A percentile compares a stretch with the other conserved stretches of the same genome.
Conservation (phyloP, 495 filamentous ascomycete species). For the Penicillium mononematosum region DNA sequence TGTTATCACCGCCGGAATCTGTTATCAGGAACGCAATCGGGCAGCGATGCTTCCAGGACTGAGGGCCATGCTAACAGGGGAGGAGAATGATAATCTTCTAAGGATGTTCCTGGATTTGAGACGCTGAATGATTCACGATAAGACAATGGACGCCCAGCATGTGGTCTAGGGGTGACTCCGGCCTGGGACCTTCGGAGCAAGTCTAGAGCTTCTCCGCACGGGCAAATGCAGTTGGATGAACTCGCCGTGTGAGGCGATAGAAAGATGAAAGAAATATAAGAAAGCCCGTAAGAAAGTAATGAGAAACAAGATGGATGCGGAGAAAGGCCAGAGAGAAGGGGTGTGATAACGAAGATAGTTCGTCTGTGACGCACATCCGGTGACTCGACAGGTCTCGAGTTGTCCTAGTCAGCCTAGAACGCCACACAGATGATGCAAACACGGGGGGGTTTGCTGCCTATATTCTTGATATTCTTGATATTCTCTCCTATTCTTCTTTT, state of each 20-base stretch:
- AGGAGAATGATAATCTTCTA: constrained; percentile 5
- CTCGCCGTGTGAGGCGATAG: background rate
- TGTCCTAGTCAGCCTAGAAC: constrained; percentile 1
- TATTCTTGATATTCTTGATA: too few relatives aligned
- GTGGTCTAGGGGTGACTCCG: constrained; percentile 18
- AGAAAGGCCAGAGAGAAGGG: constrained; percentile 13
- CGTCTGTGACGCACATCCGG: constrained; percentile 34
- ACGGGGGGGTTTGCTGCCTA: background rate
- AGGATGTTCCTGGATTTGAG: constrained; percentile 10
- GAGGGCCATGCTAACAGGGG: constrained; percentile 45
- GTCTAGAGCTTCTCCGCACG: constrained; percentile 48
- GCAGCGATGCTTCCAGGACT: constrained; percentile 28
- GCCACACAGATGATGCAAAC: constrained; percentile 6
- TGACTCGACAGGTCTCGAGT: constrained; percentile 26
- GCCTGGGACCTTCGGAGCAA: constrained; percentile 33
- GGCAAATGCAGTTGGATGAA: constrained; percentile 13
- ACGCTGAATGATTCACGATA: constrained; percentile 24
- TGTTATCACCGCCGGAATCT: constrained; percentile 30
- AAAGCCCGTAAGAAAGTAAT: constrained; percentile 12
- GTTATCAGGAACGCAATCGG: constrained; percentile 39
- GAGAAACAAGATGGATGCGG: constrained; percentile 23
- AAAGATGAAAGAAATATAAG: background rate
- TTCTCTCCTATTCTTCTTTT: background rate
- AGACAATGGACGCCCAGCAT: constrained; percentile 12
- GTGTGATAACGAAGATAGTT: constrained; percentile 14